Base-by-base conservation (phyloP, 169 alveolate genomes). In the Cryptosporidium sp. region DNA sequence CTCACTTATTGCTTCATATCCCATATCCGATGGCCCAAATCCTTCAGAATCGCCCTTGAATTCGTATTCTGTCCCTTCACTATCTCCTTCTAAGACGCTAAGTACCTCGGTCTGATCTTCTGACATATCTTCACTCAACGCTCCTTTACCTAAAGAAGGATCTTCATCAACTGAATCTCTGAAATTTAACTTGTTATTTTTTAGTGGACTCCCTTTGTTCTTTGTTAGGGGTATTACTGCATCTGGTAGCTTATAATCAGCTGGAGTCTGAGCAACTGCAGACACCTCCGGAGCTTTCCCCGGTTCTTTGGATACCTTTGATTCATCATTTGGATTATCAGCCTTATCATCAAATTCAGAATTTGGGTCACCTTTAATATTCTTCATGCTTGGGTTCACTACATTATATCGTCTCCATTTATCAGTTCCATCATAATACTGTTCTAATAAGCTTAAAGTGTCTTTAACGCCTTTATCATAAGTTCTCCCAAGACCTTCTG, bases 211-310 rank as follows among this genome's bases (percentile, higher is more conserved):
- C n/a, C 1, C 59, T 43, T 62, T 80, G 48, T 31, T n/a, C 16
- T 41, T 62, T 1, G 67, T 65, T 80, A 61, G 33, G 8, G 89
- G 89, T 59, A 80, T 21, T 33, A 80, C 89, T 16, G 74, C 67
- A 14, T 80, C 89, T 62, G 89, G 89, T 18, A 80, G 39, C 26
- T 80, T 80, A 48, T 80, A 80, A 41, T 80, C 89, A n/a, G 75
- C 80, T 43, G 89, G 89, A 10, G 89, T 80, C 39, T 80, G 89
- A 29, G 89, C 89, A 23, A 80, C 65, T 43, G 89, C 89, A 0
- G 68, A 33, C 7, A 23, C 23, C 12, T 80, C 89, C 21, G 71
- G 31, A 14, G 12, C 55, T n/a, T 65, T 37, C 18, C 43, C 52
- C 14, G 26, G 14, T 31, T 52, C 62, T 7, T 12, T 23, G 7